Conservation (phyloP, 1,284 basidiomycete genomes). For the Fomitiporia mediterranea region DNA sequence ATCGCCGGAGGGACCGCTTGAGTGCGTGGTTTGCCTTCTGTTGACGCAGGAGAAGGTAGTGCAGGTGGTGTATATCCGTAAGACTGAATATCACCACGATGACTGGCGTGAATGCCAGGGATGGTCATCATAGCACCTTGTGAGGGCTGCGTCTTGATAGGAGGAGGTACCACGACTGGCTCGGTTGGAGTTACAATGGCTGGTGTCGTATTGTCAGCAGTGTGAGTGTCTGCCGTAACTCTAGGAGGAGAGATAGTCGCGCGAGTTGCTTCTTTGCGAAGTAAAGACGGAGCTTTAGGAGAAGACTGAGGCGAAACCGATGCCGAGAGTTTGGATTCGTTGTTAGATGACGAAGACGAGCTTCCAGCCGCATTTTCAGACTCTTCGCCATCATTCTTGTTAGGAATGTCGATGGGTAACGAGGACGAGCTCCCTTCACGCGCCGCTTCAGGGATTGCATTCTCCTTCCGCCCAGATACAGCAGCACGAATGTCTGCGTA, state of each 20-base stretch:
- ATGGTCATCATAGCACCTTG: constrained; percentile 74
- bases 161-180: constrained; percentile 30
- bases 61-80: constrained; percentile 64
- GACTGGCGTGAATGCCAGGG: constrained; percentile 73
- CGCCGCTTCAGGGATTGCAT: not conserved
- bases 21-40: constrained; percentile 44
- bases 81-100: constrained; percentile 74
- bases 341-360: not conserved
- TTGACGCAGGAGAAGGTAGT: constrained; percentile 29
- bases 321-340: not conserved
- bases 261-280: constrained; percentile 14
- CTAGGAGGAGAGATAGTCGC: constrained; percentile 17
- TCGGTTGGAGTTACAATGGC: constrained; percentile 16
- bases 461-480: constrained; percentile 48
- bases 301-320: constrained; percentile 10
- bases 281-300: constrained; percentile 12
- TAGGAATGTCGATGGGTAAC: constrained; percentile 20
- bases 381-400: constrained; percentile 22
- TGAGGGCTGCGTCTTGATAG: constrained; percentile 65
- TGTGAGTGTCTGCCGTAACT: constrained; percentile 14
- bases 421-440: not conserved
- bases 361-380: constrained; percentile 14
- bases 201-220: not conserved
- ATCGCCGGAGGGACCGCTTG: constrained; percentile 37
- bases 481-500: constrained; percentile 71